Base-by-base conservation (phyloP, 2,329 filamentous ascomycete species). In the Aspergillus brunneoviolaceus region DNA sequence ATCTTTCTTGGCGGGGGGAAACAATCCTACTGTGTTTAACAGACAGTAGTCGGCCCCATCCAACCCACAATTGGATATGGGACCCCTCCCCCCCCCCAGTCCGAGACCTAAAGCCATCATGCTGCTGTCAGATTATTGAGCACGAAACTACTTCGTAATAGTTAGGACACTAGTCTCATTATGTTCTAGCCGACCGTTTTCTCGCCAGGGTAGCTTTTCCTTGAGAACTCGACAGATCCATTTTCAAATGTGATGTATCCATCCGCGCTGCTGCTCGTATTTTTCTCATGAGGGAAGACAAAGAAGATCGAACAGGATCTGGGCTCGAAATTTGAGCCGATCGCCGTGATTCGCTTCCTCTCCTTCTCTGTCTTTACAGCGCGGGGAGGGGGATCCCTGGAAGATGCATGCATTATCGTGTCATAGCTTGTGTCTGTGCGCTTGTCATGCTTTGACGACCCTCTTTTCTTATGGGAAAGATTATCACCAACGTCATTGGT, bases 101-200 rank as follows among this genome's bases (percentile, higher is more conserved):
- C 42, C 25, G 25, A 27, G 47, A 54, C 45, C 52, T 31, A 9
- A 29, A 29, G 33, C 14, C 39, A 45, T 45, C 39, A 48, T 55
- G 42, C 31, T 19, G 45, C 53, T 55, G 53, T 55, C 53, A 55
- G 12, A 55, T 35, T 11, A 55, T 49, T 48, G 29, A 55, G 42
- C 53, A 49, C 53, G 16, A 25, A 55, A 29, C 42, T 35, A 35
- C 11, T 12, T 16, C 33, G 33, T 35, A 55, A 16, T n/a, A 14
- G 16, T 31, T 16, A 16, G 19, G 16, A n/a, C 12, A 39, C 53
- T 55, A 55, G 53, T 55, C 53, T 55, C 7, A 49, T 39, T 55
- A n/a, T 12, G 53, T 49, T 54, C 51, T 54, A 54, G 57, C 51
- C 49, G 57, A 58, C 57, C 57, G 57, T 58, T 58, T 35, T 54